These are phyloP conservation scores for Fraxinus quadrangulata DNA, from an alignment of 257 asterid species.

Conservation along the genomic window DNA sequence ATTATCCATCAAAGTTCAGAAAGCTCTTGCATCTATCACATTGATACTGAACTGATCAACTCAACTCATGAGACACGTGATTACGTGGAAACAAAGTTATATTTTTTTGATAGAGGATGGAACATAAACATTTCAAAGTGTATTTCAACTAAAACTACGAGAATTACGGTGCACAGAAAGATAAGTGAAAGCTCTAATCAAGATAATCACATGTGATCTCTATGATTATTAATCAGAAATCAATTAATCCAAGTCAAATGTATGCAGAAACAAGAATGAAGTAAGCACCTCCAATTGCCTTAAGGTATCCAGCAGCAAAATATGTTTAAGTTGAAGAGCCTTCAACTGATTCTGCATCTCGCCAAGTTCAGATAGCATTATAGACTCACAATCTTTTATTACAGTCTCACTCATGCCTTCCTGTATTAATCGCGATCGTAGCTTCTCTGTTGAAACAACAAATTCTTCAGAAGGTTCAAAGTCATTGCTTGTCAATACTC, in stretches of 20 bases:
- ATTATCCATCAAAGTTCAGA: conserved; percentile 19
- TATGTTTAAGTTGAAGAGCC: conserved; percentile 83
- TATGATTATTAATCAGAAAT: not conserved
- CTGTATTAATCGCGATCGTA: conserved; percentile 66
- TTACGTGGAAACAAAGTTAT: not conserved
- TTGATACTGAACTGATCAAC: not conserved
- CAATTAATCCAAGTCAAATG: conserved; percentile 23
- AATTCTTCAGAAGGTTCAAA: conserved; percentile 76
- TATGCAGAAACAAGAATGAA: conserved; percentile 31
- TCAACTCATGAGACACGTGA: conserved; percentile 4
- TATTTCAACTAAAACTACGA: conserved; percentile 17
- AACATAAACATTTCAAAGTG: not conserved
- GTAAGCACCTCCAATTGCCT: conserved; percentile 82
- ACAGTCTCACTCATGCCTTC: conserved; percentile 72
- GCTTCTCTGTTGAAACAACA: conserved; percentile 80
- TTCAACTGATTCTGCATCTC: conserved; percentile 83
- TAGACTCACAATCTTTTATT: conserved; percentile 82
- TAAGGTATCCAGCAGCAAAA: conserved; percentile 80
- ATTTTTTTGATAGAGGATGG: not conserved
- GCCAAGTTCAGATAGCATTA: conserved; percentile 71
- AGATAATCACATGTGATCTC: conserved; percentile 3
- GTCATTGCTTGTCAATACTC: conserved; percentile 82
- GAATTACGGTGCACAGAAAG: conserved; percentile 7
- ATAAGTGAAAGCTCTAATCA: conserved; percentile 14
- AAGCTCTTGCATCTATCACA: conserved; percentile 11